Conservation (phyloP, 2,329 filamentous ascomycete species). For the Colletotrichum sp. region DNA sequence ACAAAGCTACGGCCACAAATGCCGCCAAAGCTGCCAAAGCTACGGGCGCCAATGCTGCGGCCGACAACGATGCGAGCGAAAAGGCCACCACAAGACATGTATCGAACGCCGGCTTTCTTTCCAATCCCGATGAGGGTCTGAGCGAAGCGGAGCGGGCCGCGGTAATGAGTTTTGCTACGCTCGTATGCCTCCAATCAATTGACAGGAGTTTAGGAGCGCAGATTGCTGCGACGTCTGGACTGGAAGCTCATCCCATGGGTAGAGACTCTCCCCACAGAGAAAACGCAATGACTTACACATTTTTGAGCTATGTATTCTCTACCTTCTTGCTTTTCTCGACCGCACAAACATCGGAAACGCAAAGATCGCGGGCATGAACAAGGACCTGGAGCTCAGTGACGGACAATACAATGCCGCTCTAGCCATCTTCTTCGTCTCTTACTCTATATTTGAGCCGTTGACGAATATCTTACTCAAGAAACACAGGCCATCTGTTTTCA, state of each 20-base stretch:
- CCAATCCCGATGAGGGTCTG: too few relatives aligned
- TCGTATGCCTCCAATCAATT: too few relatives aligned
- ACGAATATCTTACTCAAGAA: conserved; percentile 84
- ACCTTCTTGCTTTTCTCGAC: conserved; percentile 68
- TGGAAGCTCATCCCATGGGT: conserved; percentile 9
- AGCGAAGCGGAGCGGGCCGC: too few relatives aligned
- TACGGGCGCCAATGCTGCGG: background rate
- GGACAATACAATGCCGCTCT: conserved; percentile 67
- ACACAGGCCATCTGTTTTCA: conserved; percentile 77
- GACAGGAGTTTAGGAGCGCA: background rate
- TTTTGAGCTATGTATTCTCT: conserved; percentile 44
- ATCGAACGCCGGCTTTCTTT: too few relatives aligned
- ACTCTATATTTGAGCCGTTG: conserved; percentile 70
- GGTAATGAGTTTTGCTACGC: background rate
- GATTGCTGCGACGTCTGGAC: background rate
- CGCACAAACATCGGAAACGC: conserved; percentile 56
- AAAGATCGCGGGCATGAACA: conserved; percentile 44
- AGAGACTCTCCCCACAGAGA: too few relatives aligned
- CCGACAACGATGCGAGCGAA: too few relatives aligned
- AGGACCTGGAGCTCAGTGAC: conserved; percentile 46
- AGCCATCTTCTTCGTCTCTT: conserved; percentile 71
- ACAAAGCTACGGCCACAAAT: background rate
- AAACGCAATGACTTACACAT: background rate
- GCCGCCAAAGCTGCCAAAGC: too few relatives aligned
- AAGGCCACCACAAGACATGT: too few relatives aligned